phyloP scores from a whole-genome alignment of 2,329 filamentous ascomycete species.

The Epichloe sylvatica region DNA sequence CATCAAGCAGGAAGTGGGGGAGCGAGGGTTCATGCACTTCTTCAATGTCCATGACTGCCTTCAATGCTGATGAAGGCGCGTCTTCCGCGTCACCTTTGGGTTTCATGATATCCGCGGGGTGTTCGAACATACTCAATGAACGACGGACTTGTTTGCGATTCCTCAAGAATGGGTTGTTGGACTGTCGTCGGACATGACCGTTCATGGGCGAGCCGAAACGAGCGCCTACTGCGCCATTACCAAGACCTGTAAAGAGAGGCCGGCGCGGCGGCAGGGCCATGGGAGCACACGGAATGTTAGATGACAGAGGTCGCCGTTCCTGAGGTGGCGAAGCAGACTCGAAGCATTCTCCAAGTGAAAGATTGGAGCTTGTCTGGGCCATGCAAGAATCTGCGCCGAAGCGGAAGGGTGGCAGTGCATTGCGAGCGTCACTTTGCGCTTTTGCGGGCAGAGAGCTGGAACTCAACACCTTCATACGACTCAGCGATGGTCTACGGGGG shows the following conservation, averaged over 20 bases:
- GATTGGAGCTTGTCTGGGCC: conserved; percentile 20
- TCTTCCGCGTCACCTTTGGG: conserved; percentile 49
- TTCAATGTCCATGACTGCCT: conserved; percentile 74
- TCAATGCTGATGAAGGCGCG: conserved; percentile 33
- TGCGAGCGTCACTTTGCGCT: conserved; percentile 46
- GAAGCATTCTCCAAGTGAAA: conserved; percentile 70
- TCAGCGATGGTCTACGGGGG: conserved; percentile 59
- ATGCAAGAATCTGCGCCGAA: conserved; percentile 40
- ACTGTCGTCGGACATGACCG: conserved; percentile 56
- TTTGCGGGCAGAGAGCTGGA: conserved; percentile 50
- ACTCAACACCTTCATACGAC: conserved; percentile 60
- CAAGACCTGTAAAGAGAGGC: conserved; percentile 48
- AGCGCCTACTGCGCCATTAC: conserved; percentile 31
- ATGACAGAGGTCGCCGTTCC: conserved; percentile 47
- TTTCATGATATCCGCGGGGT: conserved; percentile 76
- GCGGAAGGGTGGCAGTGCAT: conserved; percentile 50
- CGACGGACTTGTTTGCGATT: conserved; percentile 81
- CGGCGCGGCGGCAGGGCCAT: conserved; percentile 48
- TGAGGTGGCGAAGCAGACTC: conserved; percentile 59
- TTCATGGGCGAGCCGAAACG: conserved; percentile 64
- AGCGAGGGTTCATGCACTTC: conserved; percentile 53
- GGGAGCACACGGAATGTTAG: conserved; percentile 42
- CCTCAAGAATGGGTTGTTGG: conserved; percentile 58
- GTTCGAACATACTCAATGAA: conserved; percentile 96
- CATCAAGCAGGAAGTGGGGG: conserved; percentile 77